Evolutionary conservation across 2,329 filamentous ascomycete species (phyloP).

Genomic region (Lasiodiplodia sp.): DNA sequence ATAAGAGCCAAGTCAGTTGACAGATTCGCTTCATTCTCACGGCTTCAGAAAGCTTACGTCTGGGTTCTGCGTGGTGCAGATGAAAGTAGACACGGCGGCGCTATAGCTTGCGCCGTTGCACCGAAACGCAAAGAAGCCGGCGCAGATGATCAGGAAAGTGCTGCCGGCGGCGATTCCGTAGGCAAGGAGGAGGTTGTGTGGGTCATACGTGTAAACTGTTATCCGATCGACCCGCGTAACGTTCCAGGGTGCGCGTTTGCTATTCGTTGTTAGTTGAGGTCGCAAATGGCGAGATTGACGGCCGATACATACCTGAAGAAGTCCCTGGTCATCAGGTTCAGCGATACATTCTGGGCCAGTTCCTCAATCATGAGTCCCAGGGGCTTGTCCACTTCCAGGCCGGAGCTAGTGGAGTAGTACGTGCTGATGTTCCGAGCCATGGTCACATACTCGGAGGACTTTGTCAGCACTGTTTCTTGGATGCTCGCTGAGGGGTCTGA

Average conservation of each 20-base stretch:
- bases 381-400: not conserved
- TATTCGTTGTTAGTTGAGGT: accelerated
- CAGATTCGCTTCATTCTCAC: not conserved
- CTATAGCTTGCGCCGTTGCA: not conserved
- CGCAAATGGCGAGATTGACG: no score
- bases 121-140: not conserved
- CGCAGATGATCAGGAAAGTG: not conserved
- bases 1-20: not conserved
- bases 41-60: not conserved
- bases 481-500: not conserved
- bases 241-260: not conserved
- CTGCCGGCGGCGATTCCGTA: not conserved
- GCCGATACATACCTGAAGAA: not conserved
- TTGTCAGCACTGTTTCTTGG: not conserved
- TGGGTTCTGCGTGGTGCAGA: constrained; percentile 2
- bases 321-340: constrained; percentile 1
- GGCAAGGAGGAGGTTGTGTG: not conserved
- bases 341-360: not conserved
- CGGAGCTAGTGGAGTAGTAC: not conserved
- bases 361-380: not conserved
- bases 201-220: constrained; percentile 3
- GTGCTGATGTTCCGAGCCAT: not conserved
- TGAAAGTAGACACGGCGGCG: not conserved
- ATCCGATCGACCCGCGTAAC: not conserved
- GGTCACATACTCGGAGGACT: not conserved